Base-by-base conservation (phyloP, 345 rosid genomes). In the Rhizophora mangle region DNA sequence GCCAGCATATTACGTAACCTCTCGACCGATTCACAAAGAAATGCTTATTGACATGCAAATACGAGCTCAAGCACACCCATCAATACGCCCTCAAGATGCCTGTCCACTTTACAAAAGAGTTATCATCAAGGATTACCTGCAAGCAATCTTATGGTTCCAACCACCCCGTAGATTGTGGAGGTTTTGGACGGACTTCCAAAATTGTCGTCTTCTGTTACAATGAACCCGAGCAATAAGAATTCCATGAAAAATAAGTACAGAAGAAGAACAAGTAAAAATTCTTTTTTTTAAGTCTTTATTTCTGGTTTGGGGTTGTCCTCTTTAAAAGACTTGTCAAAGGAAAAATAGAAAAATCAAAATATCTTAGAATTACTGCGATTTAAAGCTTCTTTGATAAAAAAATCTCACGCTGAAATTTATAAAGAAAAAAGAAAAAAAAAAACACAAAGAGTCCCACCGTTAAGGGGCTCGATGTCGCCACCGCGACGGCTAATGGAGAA, bases 61-160 rank as follows among this genome's bases (percentile, higher is more conserved):
- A 34, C 37, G 8, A 34, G 9, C 9, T 34, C 37, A 34, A 34
- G 37, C 37, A 8, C 37, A 34, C 8, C 10, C 10, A 34, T 34
- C 37, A 2, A 34, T 1, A 34, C 37, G 6, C 9, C 10, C 10
- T 34, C 37, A 34, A 34, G 37, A 34, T 8, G 9, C 10, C 2
- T 34, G 37, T 34, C 37, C 37, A 8, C 37, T 8, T 34, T 1
- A 9, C 8, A 34, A 34, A 34, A 34, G 37, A 34, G 37, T 34
- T 7, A 34, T 8, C 9, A 34, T 34, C 37, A 67, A 16, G 3
- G 49, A 8, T 37, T 77, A 94, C 99, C 99, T 77, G 96, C 93
- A 47, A 91, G 77, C 72, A 94, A 82, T 75, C 92, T 80, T 78
- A 94, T 94, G 54, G 92, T 87, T 73, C 96, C 99, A 43, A 81